These are phyloP conservation scores for Styphnolobium japonicum DNA, from an alignment of 306 rosid genomes.

Conservation along the genomic window DNA sequence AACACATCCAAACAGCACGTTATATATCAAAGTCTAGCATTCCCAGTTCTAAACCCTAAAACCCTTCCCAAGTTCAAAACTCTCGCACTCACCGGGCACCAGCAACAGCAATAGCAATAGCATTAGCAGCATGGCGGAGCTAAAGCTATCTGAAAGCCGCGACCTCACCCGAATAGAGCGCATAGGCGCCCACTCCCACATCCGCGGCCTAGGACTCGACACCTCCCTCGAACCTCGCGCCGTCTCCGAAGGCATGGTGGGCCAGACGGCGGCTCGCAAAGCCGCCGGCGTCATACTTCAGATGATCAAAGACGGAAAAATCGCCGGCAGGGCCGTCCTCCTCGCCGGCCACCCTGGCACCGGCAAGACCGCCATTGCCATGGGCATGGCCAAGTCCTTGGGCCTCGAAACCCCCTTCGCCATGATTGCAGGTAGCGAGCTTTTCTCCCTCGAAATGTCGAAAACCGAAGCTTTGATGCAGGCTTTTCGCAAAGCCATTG, in stretches of 20 bases:
- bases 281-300: constrained; percentile 64
- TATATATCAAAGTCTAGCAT: too few species aligned
- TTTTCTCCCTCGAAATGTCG: constrained; percentile 63
- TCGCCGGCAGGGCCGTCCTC: constrained; percentile 59
- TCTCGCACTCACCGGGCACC: too few species aligned
- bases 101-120: too few species aligned
- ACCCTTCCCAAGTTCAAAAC: too few species aligned
- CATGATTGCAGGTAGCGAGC: constrained; percentile 64
- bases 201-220: constrained; percentile 95
- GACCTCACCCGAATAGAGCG: constrained; percentile 97
- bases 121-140: constrained; percentile 64
- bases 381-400: constrained; percentile 70
- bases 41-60: too few species aligned
- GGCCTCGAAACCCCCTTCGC: constrained; percentile 70
- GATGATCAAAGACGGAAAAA: constrained; percentile 63
- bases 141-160: constrained; percentile 82
- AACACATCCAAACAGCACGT: too few species aligned
- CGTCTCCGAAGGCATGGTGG: constrained; percentile 97
- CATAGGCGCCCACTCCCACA: constrained; percentile 98
- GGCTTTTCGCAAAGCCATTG: constrained; percentile 59
- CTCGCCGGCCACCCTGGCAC: constrained; percentile 64
- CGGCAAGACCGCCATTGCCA: constrained; percentile 68
- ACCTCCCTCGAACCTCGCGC: constrained; percentile 77
- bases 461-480: constrained; percentile 67
- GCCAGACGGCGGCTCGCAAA: constrained; percentile 70